A percentile compares a stretch with the other conserved stretches of the same genome.
phyloP scores from a whole-genome alignment of 768 basidiomycete species.

The Lactifluus subvellereus region DNA sequence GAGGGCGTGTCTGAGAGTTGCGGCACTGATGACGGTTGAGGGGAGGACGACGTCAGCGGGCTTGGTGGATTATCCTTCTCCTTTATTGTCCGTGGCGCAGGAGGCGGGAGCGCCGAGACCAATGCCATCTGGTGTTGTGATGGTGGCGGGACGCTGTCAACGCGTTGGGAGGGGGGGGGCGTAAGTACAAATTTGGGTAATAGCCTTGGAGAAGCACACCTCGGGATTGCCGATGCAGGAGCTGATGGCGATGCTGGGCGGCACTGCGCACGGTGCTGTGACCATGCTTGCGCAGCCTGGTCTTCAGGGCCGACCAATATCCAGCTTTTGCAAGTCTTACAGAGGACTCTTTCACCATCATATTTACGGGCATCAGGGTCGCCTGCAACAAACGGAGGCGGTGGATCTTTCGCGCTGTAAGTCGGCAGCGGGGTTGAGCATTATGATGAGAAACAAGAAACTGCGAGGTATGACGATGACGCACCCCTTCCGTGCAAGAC shows the following conservation, averaged over 20 bases:
- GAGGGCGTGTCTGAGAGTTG: not conserved
- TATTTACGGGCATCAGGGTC: conserved; percentile 72
- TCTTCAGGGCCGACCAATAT: conserved; percentile 55
- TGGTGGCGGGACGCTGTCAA: conserved; percentile 31
- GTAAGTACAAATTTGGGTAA: not conserved
- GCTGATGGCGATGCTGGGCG: conserved; percentile 32
- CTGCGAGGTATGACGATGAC: conserved; percentile 25
- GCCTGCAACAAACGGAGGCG: conserved; percentile 43
- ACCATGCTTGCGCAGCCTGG: conserved; percentile 64
- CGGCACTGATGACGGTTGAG: not conserved
- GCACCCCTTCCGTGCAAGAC: conserved; percentile 71
- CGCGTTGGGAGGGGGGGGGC: not conserved
- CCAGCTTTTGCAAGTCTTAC: conserved; percentile 65
- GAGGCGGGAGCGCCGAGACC: conserved; percentile 28
- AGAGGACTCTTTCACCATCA: conserved; percentile 65
- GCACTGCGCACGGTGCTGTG: conserved; percentile 54
- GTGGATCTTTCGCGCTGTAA: conserved; percentile 54
- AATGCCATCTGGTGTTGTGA: conserved; percentile 33
- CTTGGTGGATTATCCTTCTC: conserved; percentile 16
- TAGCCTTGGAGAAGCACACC: not conserved
- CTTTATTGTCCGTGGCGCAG: conserved; percentile 11
- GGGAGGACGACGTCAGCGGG: conserved; percentile 1
- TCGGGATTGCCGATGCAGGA: conserved; percentile 10
- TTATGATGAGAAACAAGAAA: not conserved
- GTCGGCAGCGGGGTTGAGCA: conserved; percentile 27